Base-by-base conservation (phyloP, 164 flowering plant species). In the Brasenia schreberi region DNA sequence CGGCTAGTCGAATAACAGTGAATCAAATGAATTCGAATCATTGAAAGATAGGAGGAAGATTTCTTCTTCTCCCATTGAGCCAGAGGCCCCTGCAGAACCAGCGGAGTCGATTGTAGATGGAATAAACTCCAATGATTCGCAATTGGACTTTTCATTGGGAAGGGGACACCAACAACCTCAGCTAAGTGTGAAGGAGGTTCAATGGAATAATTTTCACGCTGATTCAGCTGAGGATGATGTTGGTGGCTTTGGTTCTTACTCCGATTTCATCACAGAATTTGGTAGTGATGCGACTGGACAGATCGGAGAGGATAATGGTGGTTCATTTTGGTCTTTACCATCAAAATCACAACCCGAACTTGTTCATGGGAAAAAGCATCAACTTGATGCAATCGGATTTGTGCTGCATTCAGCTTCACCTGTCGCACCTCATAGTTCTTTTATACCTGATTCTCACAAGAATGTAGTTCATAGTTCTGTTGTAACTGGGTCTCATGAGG, bases 121-220 rank as follows among this genome's bases (percentile, higher is more conserved):
- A 7, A 12, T 12, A 1, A 12, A 1, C 6, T 7, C 53, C 53
- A 4, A 45, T 45, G 53, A 45, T 45, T 45, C 53, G 5, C 11
- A 2, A 12, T 45, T 12, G 12, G 53, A 45, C 5, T 45, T 45
- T 45, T 12, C 53, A 12, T 45, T 12, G 7, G 53, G 7, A 7
- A 12, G 12, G 53, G 53, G 53, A 7, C 12, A 7, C 12, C 7
- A 45, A 45, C 53, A 45, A 12, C 1, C 65, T 62, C 18, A 39
- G 64, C 59, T 12, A 11, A 81, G 78, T 67, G 78, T 84, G 61
- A 86, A 86, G 78, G 88, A 83, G 77, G 88, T 88, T 17, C 84
- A 80, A 14, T 86, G 91, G 95, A 81, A 74, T 77, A 70, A 79
- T 0, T 86, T 88, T 74, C 56, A 74, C 69, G 68, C 86, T 10